phyloP scores from a whole-genome alignment of 345 rosid genomes.

The Leavenworthia alabamica region DNA sequence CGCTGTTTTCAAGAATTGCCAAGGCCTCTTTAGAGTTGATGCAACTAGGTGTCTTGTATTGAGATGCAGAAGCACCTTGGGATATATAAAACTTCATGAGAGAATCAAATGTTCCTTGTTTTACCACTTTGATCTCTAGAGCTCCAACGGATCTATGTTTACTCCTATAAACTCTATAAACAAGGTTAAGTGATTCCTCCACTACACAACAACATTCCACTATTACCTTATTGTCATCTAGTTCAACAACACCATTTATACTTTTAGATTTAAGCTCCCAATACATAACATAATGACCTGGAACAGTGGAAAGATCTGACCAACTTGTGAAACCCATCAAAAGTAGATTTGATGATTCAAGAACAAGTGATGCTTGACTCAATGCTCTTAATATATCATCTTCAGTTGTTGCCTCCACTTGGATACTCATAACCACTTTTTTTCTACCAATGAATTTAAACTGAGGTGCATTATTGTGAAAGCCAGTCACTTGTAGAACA shows the following conservation, averaged over 20 bases:
- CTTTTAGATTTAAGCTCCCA: background rate
- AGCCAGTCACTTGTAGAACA: background rate
- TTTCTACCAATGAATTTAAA: background rate
- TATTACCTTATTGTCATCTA: slow-evolving; percentile 33
- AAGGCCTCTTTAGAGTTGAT: slow-evolving; percentile 31
- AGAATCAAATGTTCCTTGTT: slow-evolving; percentile 48
- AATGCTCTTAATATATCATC: background rate
- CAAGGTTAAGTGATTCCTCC: slow-evolving; percentile 47
- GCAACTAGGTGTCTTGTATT: slow-evolving; percentile 64
- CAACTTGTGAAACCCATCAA: background rate
- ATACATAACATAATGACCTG: background rate
- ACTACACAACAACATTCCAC: slow-evolving; percentile 47
- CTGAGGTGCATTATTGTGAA: background rate
- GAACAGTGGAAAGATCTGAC: background rate
- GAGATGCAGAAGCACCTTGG: slow-evolving; percentile 48
- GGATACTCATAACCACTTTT: background rate
- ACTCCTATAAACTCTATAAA: slow-evolving; percentile 40
- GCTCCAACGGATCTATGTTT: slow-evolving; percentile 41
- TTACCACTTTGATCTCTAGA: slow-evolving; percentile 55
- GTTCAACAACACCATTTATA: slow-evolving; percentile 14
- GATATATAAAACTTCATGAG: slow-evolving; percentile 55
- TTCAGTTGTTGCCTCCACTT: background rate
- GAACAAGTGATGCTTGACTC: background rate
- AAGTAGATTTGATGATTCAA: background rate
- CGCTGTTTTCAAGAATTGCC: background rate